Evolutionary conservation across 129 eudicot species (phyloP).

Genomic region (Glebionis coronaria): DNA sequence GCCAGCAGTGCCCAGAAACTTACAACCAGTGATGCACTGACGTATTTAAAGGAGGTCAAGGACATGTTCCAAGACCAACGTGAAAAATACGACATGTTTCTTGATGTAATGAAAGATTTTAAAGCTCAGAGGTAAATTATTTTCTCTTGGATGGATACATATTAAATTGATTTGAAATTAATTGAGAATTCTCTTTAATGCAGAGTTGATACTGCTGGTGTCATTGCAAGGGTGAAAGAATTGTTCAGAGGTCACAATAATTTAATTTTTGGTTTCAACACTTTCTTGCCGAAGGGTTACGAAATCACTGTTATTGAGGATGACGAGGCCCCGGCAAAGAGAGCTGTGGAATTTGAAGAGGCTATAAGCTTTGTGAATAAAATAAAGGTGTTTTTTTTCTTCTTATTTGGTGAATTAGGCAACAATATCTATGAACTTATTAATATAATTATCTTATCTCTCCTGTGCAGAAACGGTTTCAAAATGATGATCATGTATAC

Average conservation of each 20-base stretch:
- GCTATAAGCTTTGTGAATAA: constrained; percentile 96
- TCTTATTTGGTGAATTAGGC: constrained; percentile 8
- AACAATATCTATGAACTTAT: neutral
- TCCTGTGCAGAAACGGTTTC: constrained; percentile 75
- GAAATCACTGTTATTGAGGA: constrained; percentile 86
- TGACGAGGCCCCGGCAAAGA: constrained; percentile 77
- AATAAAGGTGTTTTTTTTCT: constrained; percentile 58
- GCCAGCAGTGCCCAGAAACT: constrained; percentile 63
- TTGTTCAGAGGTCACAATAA: constrained; percentile 89
- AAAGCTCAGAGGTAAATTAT: constrained; percentile 81
- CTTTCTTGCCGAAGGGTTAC: constrained; percentile 93
- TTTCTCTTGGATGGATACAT: constrained; percentile 9
- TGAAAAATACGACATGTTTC: constrained; percentile 83
- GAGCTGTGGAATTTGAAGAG: constrained; percentile 87
- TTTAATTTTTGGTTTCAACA: constrained; percentile 84
- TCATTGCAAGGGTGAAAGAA: constrained; percentile 90
- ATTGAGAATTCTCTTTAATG: constrained; percentile 23
- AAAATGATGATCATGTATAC: constrained; percentile 77
- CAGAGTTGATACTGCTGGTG: constrained; percentile 97
- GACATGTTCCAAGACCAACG: constrained; percentile 90
- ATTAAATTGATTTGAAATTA: neutral
- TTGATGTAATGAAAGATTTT: constrained; percentile 87
- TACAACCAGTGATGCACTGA: constrained; percentile 89
- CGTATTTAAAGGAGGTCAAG: constrained; percentile 90
- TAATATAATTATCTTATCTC: neutral